A percentile compares a stretch with the other conserved stretches of the same genome.
Conservation (phyloP, 352 stramenopile species). For the Phytophthora sp. region DNA sequence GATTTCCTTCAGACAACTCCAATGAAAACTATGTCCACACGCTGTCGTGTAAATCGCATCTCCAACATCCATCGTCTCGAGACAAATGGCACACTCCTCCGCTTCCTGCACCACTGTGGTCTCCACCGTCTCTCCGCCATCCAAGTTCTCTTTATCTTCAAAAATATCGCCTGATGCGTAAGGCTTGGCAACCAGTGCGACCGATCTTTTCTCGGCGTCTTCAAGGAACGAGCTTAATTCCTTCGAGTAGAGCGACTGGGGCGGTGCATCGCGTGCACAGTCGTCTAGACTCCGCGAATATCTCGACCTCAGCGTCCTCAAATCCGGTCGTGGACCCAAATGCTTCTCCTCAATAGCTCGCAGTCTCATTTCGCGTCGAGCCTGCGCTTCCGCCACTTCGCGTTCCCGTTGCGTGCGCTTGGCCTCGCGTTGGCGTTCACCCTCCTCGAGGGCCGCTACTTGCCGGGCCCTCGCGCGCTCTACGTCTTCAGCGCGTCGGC, state of each 20-base stretch:
- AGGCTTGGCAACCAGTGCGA: conserved; percentile 49
- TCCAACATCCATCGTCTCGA: conserved; percentile 82
- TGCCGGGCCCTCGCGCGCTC: conserved; percentile 76
- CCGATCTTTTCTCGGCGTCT: conserved; percentile 65
- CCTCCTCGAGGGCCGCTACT: conserved; percentile 69
- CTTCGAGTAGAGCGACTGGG: conserved; percentile 46
- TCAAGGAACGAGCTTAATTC: conserved; percentile 58
- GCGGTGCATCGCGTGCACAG: conserved; percentile 30
- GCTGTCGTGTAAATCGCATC: conserved; percentile 85
- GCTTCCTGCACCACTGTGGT: conserved; percentile 66
- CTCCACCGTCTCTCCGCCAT: conserved; percentile 27
- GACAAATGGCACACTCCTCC: conserved; percentile 86
- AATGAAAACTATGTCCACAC: conserved; percentile 88
- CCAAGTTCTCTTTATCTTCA: conserved; percentile 34
- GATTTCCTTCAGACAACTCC: conserved; percentile 85
- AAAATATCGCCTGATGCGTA: conserved; percentile 28
- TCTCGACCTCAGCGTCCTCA: conserved; percentile 43
- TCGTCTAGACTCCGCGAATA: conserved; percentile 63
- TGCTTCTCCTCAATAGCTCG: conserved; percentile 65
- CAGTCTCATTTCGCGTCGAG: conserved; percentile 51
- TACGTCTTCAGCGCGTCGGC: conserved; percentile 69
- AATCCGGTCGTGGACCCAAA: conserved; percentile 58
- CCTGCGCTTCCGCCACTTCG: conserved; percentile 50
- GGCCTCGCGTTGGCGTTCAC: conserved; percentile 60
- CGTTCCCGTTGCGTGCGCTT: conserved; percentile 60